Evolutionary conservation across 2,329 filamentous ascomycete genomes (phyloP), one percentile per base, ranked within the genome.

Genomic region (Cytospora schulzeri): DNA sequence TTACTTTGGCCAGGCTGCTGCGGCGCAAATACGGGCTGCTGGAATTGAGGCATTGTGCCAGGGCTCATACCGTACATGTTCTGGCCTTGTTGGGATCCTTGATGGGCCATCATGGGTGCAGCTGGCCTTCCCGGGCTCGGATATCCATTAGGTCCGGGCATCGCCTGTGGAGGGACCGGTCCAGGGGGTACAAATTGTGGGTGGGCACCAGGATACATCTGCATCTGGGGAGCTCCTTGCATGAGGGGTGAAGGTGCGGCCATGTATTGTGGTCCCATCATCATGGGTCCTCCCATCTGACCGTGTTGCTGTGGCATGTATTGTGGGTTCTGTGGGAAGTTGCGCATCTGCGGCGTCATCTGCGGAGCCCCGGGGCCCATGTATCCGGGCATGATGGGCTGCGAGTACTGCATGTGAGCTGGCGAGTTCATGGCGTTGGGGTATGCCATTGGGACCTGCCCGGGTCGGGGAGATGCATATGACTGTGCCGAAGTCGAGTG

Each of bases 91-190:
- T 97, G 94, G 31, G 93, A 97, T 62, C 92, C 92, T 78, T 97
- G 92, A 69, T 93, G 93, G 72, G 89, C 91, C 94, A 98, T 98
- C 88, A 96, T 92, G 2, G 92, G 89, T 15, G 95, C 92, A 24
- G 81, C 75, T 31, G 89, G 88, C 56, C 93, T 87, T 63, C 92
- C 88, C 1, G 94, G 94, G 74, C 94, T 97, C n/a, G 92, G 91
- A 73, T 91, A 97, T 19, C 92, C 92, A 70, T 89, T 91, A 9
- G 86, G 83, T 52, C 86, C 91, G 24, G 89, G 86, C 62, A 87
- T 83, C 11, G 79, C 76, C 69, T 87, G 85, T 31, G 84, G 85
- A 22, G 83, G 82, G 2, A 81, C 83, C 50, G 79, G 79, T 29
- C 77, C 79, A 24, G 83, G 81, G 35, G 76, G 88, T 82, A 85